Base-by-base conservation (phyloP, 139 green algal genomes). In the Micractinium conductrix region DNA sequence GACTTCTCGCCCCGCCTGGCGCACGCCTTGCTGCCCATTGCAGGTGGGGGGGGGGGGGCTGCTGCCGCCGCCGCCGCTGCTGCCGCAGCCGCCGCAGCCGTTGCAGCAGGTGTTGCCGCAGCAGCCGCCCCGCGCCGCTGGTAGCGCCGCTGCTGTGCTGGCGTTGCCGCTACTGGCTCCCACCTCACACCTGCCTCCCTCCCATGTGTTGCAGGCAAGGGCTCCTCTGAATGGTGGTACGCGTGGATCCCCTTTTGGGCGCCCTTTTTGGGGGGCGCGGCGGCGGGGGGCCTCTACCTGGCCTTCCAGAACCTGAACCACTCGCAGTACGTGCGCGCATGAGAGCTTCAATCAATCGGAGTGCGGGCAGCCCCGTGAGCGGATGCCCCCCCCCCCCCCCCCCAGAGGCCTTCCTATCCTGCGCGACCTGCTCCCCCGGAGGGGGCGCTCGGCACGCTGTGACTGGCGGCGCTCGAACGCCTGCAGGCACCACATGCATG, bases 201-300 rank as follows among this genome's bases (percentile, higher is more conserved):
- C 28, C 30, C 0, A 30, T 30, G 7, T 33, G 2, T 0, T 50
- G 26, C 60, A 74, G 69, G 88, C 70, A 91, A 92, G 85, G 88
- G 88, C 19, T n/a, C 35, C 43, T 73, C 26, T 17, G 88, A 91
- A 38, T 91, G 68, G 33, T 53, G 88, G 45, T 91, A 91, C 33
- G 33, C 22, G 1, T 91, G 88, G 88, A 87, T 94, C 8, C 91
- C 91, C 19, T 75, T 93, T 12, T 1, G 91, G 19, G 91, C 86
- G 33, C 88, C 88, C 5, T 78, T 94, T n/a, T 62, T 85, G 1
- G 91, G 91, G 30, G 90, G 89, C 1, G 84, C 78, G 6, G 65
- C 84, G 30, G 91, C 80, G 17, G 91, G 62, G 2, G 73, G 45
- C 28, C 48, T 93, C 35, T 91, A 87, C 78, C 53, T 83, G 4